Evolutionary conservation across 1,284 basidiomycete genomes (phyloP), one percentile per base, ranked within the genome.

Genomic region (Xerocomus minutiporus): DNA sequence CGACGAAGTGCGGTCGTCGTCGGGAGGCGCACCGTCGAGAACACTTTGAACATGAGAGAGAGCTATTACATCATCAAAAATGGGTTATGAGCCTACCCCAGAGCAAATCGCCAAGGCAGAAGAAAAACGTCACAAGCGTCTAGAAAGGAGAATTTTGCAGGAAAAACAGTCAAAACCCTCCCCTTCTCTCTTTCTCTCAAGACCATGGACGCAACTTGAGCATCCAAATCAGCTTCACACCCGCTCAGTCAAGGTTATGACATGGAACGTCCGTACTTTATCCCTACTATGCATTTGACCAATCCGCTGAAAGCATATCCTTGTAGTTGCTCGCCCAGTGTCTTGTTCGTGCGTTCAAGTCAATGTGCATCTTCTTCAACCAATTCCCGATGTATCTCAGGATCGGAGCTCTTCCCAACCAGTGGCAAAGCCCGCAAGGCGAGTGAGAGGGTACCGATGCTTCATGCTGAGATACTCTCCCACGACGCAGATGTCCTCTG

Each of bases 321-420:
- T 54, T 53, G 17, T 66, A 90, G 88, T 66, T 91, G 45, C 77
- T 91, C 42, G 88, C 89, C 1, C 89, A 91, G 66, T 81, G 76
- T 60, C 76, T 91, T 58, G 80, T 91, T 64, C 82, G 88, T 90
- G 69, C 72, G 87, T 80, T 36, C 35, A n/a, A 47, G 43, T 42
- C 6, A 38, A 45, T 41, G 8, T 47, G 5, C 46, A 26, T 45
- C 51, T 38, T 44, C 31, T 29, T 23, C 25, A 28, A 25, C 45
- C 53, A 51, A 13, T 15, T 32, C 42, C 35, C 28, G 36, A 48
- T 49, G 11, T 41, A 46, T 51, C 35, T 9, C 61, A 93, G 91
- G 91, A 35, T 80, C 92, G 42, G 84, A 91, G 49, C 75, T 95
- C 40, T 94, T 95, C 62, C 92, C 92, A 4, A 86, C 82, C 7